Percentiles rank a stretch among this genome's conserved stretches.
Evolutionary conservation across 345 rosid species (phyloP).

Genomic region (Rhodomyrtus tomentosa): DNA sequence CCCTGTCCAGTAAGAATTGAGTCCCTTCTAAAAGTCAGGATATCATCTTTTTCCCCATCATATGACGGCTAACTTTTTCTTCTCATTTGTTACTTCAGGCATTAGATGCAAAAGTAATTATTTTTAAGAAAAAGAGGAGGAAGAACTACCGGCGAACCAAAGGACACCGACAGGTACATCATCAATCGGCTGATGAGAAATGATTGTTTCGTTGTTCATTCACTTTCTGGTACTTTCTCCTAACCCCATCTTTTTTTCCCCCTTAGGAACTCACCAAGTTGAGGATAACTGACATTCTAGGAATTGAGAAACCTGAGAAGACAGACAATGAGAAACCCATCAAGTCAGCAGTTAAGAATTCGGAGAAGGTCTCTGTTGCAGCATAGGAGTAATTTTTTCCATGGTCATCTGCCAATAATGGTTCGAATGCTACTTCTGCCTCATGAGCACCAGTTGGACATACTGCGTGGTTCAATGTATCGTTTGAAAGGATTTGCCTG

Average conservation of each 20-base stretch:
- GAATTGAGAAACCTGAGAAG: slow-evolving; percentile 60
- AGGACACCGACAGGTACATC: slow-evolving; percentile 8
- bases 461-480: not conserved
- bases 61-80: not conserved
- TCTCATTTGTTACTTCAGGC: slow-evolving; percentile 33
- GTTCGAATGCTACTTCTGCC: not conserved
- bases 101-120: slow-evolving; percentile 85
- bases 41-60: not conserved
- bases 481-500: not conserved
- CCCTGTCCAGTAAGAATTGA: not conserved
- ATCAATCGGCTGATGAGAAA: not conserved
- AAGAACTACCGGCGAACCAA: slow-evolving; percentile 31
- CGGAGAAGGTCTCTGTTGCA: slow-evolving; percentile 41
- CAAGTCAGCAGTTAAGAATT: slow-evolving; percentile 24
- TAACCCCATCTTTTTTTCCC: not conserved
- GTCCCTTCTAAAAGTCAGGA: not conserved
- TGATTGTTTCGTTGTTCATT: not conserved
- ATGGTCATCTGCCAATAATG: not conserved
- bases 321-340: slow-evolving; percentile 21
- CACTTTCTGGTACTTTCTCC: not conserved
- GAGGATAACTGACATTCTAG: slow-evolving; percentile 88
- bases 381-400: slow-evolving; percentile 20
- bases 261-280: slow-evolving; percentile 84
- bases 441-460: not conserved
- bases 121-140: slow-evolving; percentile 88